phyloP scores from a whole-genome alignment of 805 yeast species.

The Pichia occidentalis region DNA sequence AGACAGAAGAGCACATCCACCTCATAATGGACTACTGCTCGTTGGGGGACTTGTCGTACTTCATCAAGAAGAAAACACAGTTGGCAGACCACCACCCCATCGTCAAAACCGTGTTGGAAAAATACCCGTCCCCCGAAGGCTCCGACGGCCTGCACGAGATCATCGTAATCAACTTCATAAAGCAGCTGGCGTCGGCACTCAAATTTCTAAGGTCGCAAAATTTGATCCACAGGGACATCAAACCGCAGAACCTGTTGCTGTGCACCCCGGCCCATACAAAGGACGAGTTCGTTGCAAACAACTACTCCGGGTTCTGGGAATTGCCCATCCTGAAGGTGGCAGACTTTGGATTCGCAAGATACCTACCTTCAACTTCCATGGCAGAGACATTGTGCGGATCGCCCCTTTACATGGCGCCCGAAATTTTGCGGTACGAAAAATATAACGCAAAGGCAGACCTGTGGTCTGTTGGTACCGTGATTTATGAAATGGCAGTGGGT shows the following conservation, averaged over 20 bases:
- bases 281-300: constrained; percentile 46
- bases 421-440: constrained; percentile 86
- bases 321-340: constrained; percentile 90
- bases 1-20: constrained; percentile 71
- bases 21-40: constrained; percentile 96
- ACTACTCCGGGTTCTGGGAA: constrained; percentile 77
- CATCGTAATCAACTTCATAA: constrained; percentile 74
- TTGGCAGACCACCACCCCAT: constrained; percentile 70
- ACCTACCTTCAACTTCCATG: constrained; percentile 85
- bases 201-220: constrained; percentile 75
- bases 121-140: constrained; percentile 75
- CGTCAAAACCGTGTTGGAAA: constrained; percentile 63
- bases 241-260: constrained; percentile 82
- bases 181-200: constrained; percentile 81
- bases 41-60: constrained; percentile 85
- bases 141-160: constrained; percentile 75
- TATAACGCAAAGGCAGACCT: constrained; percentile 96
- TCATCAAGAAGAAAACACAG: constrained; percentile 72
- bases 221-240: constrained; percentile 90
- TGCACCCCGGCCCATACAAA: constrained; percentile 74
- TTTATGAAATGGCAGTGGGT: constrained; percentile 95
- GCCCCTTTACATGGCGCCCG: constrained; percentile 98
- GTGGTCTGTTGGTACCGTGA: constrained; percentile 97
- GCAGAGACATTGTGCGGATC: constrained; percentile 98
- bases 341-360: constrained; percentile 96